Base-by-base conservation (phyloP, 208 protist species). In the Trypanosoma avium region DNA sequence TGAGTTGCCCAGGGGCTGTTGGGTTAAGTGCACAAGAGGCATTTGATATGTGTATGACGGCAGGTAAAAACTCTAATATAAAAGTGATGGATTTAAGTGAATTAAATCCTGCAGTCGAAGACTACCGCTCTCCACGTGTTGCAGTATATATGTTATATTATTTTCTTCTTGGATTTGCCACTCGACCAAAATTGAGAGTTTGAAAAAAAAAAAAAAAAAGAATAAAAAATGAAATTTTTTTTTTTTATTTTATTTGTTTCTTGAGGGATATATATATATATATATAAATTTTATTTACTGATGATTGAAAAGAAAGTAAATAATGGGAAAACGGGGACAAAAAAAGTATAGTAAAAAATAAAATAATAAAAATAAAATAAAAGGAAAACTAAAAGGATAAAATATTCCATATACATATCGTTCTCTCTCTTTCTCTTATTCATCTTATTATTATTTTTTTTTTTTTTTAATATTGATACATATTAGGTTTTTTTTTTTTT, bases 81-180 rank as follows among this genome's bases (percentile, higher is more conserved):
- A 43, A 56, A 32, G 29, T 89, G 32, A 61, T 92, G 38, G 85
- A 92, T 66, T 54, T 92, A n/a, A 81, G 70, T 13, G 85, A 92
- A 45, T 78, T 79, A 67, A 89, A 89, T 49, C 85, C 85, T 21
- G n/a, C 38, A 1, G 63, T 88, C 12, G 85, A 92, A 38, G 73
- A 79, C 32, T 78, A 74, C 38, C 65, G 82, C 9, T 88, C 85
- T 5, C 74, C 74, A 6, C 61, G 77, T 19, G 47, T 89, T 0
- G 79, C 86, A 6, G 69, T 70, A 5, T 63, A 60, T 3, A 87
- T 92, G 79, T 82, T 92, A 46, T 83, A 85, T 46, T 67, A 81
- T 52, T 92, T 92, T 59, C 26, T 70, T 12, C 35, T 88, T 33
- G 85, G 85, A 22, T 61, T 82, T n/a, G 54, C 76, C 13, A 54